phyloP scores from a whole-genome alignment of 805 yeast genomes.

The Starmerella tilneyi region DNA sequence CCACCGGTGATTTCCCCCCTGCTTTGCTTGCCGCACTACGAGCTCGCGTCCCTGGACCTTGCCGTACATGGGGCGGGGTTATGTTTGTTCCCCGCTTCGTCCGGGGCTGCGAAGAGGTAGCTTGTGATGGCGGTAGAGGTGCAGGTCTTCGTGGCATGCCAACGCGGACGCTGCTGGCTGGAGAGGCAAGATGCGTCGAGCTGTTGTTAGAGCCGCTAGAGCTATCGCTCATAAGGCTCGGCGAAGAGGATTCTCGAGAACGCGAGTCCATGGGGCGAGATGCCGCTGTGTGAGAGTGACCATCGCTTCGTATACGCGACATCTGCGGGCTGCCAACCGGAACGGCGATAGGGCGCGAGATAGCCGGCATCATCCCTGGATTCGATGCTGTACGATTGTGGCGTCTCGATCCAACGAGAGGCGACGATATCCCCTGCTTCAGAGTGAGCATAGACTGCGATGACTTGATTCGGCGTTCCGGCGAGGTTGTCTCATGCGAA shows the following conservation, averaged over 20 bases:
- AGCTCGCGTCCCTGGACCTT: background rate
- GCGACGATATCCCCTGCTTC: background rate
- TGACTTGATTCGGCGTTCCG: background rate
- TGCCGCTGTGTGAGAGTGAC: background rate
- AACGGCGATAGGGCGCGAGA: background rate
- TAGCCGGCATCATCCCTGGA: background rate
- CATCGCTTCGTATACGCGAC: background rate
- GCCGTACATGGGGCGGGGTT: background rate
- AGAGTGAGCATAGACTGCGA: background rate
- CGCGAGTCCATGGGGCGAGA: conserved; percentile 2
- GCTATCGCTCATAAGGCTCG: background rate
- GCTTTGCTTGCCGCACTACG: background rate
- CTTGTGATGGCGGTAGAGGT: conserved; percentile 5
- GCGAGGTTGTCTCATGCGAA: background rate
- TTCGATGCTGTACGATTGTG: background rate
- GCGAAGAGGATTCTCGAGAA: background rate
- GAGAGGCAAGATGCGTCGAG: background rate
- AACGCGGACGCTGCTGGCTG: background rate
- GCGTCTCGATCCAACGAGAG: background rate
- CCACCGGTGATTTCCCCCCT: too few relatives aligned
- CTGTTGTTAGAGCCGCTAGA: background rate
- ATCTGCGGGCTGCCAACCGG: background rate
- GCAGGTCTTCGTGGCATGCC: conserved; percentile 4
- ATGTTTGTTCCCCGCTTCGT: background rate
- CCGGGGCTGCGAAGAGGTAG: background rate